A percentile compares a stretch with the other conserved stretches of the same genome.
Conservation (phyloP, 345 rosid species). For the Lumnitzera racemosa region DNA sequence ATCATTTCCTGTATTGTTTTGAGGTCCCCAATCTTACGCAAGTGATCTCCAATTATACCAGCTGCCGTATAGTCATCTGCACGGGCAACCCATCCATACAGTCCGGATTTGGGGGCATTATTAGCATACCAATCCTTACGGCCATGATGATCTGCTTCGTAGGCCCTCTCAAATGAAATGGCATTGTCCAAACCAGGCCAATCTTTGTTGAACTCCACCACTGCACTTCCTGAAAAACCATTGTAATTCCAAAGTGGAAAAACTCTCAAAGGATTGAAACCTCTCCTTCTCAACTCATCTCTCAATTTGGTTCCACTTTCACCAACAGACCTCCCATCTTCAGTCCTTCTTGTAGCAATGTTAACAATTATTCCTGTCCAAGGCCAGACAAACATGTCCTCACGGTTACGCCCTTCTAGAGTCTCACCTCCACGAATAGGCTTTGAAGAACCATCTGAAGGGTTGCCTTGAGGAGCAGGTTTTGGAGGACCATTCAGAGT, state of each 20-base stretch:
- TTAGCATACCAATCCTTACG: constrained; percentile 54
- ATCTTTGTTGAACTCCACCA: constrained; percentile 80
- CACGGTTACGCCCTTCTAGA: constrained; percentile 34
- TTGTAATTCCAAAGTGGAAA: constrained; percentile 72
- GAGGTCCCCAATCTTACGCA: constrained; percentile 70
- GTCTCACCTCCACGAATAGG: constrained; percentile 13
- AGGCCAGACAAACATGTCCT: constrained; percentile 82
- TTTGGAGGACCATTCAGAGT: too few species aligned
- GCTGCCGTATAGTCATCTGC: constrained; percentile 65
- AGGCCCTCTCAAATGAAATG: constrained; percentile 76
- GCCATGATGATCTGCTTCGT: constrained; percentile 75
- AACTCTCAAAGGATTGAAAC: constrained; percentile 82
- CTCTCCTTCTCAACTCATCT: constrained; percentile 63
- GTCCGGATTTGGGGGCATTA: constrained; percentile 36
- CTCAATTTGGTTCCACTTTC: constrained; percentile 83
- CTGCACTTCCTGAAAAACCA: constrained; percentile 85
- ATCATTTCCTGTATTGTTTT: constrained; percentile 66
- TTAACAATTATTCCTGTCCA: constrained; percentile 83
- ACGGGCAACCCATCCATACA: constrained; percentile 93
- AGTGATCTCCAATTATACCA: constrained; percentile 61
- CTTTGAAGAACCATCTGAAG: constrained; percentile 30
- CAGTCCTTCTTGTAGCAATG: constrained; percentile 53
- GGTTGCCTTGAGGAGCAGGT: too few species aligned
- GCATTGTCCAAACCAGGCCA: constrained; percentile 96
- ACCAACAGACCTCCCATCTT: constrained; percentile 63